A percentile compares a stretch with the other conserved stretches of the same genome.
phyloP scores from a whole-genome alignment of 352 stramenopile genomes.

The Discostella stelligera region DNA sequence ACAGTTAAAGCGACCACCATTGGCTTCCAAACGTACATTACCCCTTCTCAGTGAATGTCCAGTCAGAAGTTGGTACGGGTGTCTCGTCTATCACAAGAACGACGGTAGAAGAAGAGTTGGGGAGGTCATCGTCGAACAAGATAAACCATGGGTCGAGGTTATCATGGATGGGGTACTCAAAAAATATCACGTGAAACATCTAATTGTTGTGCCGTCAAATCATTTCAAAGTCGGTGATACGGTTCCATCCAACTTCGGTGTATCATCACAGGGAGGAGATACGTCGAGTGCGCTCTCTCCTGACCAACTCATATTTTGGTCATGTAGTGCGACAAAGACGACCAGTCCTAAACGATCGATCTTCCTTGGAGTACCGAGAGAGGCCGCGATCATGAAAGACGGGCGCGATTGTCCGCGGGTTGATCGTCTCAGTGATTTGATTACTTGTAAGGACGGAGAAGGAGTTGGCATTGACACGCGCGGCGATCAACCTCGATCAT shows the following conservation, averaged over 20 bases:
- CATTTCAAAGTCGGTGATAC: constrained; percentile 17
- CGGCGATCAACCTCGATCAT: background rate
- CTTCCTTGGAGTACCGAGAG: constrained; percentile 33
- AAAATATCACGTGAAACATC: constrained; percentile 15
- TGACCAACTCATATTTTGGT: constrained; percentile 46
- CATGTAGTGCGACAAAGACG: constrained; percentile 19
- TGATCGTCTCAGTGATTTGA: constrained; percentile 1
- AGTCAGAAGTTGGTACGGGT: constrained; percentile 10
- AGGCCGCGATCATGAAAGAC: constrained; percentile 9
- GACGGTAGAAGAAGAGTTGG: constrained; percentile 20
- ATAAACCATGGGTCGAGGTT: constrained; percentile 32
- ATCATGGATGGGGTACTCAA: constrained; percentile 11
- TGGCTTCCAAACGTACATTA: background rate
- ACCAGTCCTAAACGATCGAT: constrained; percentile 21
- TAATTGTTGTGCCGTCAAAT: constrained; percentile 29
- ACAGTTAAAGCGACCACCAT: constrained; percentile 8
- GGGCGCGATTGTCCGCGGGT: constrained; percentile 4
- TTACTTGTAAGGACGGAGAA: background rate
- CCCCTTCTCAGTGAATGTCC: constrained; percentile 12
- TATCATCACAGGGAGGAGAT: constrained; percentile 1
- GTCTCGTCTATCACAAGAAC: constrained; percentile 30
- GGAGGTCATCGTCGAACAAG: constrained; percentile 31
- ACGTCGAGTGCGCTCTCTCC: background rate
- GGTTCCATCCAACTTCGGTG: background rate
- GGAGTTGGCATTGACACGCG: background rate